Base-by-base conservation (phyloP, 2,329 filamentous ascomycete species). In the Leptodontidium sp. region DNA sequence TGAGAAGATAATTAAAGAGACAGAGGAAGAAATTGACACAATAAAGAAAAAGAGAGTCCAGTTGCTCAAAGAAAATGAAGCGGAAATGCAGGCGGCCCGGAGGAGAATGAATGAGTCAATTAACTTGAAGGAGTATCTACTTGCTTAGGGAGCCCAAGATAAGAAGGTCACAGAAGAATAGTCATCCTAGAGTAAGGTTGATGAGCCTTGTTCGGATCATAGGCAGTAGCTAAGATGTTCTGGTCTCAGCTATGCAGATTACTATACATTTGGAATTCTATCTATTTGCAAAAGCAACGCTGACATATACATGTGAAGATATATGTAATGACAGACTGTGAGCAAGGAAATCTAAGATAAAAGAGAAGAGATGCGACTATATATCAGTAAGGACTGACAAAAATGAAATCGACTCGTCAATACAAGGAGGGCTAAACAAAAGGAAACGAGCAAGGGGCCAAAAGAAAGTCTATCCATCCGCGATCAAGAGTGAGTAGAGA, bases 221-320 rank as follows among this genome's bases (percentile, higher is more conserved):
- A 57, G 29, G 29, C 38, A 38, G 15, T 21, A n/a, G 47, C 47
- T 49, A 21, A 49, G 6, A 57, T 21, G 29, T 57, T 57, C 32
- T 57, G 29, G 32, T 57, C 53, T 57, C 52, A 32, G 52, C 12
- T 32, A 32, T 55, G 52, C 26, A 8, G 26, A 55, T 55, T 32
- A 26, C 52, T 55, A 3, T 35, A 35, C 26, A 35, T 17, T 55
- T 55, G 24, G 26, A 55, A 55, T 55, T 55, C 52, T 55, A 55
- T 55, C 11, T 55, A 55, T 32, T 55, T 55, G 26, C 52, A 55
- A 55, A 35, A 55, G 26, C 9, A n/a, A n/a, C n/a, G n/a, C n/a
- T n/a, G n/a, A n/a, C n/a, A n/a, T n/a, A n/a, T n/a, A n/a, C n/a
- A 55, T 35, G 26, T 55, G 52, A 55, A 15, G 52, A 55, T 55